Percentiles rank a stretch among this genome's conserved stretches.
These are phyloP conservation scores for Venturia pyrina DNA, from an alignment of 2,329 filamentous ascomycete species.

Conservation along the genomic window DNA sequence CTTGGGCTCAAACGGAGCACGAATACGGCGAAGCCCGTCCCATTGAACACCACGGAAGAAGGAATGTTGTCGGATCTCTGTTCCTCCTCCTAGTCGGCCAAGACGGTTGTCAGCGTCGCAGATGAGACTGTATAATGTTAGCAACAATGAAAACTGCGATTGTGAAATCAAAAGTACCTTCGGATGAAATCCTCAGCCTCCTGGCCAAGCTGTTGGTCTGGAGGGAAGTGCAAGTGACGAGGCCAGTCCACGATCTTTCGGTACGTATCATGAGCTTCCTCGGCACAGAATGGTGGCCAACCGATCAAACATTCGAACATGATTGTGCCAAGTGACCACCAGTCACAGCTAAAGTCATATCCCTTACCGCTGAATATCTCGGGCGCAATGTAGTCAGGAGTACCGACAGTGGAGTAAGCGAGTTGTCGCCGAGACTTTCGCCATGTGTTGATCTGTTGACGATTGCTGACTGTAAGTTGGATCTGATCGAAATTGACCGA, in stretches of 20 bases:
- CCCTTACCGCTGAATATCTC: constrained; percentile 97
- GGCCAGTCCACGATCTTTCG: constrained; percentile 99
- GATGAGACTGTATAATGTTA: constrained; percentile 55
- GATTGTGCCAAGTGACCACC: constrained; percentile 98
- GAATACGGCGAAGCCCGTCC: constrained; percentile 82
- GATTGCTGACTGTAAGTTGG: constrained; percentile 94
- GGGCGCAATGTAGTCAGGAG: constrained; percentile 95
- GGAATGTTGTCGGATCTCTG: constrained; percentile 84
- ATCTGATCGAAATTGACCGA: constrained; percentile 97
- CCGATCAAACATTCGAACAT: constrained; percentile 99
- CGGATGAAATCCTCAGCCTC: constrained; percentile 90
- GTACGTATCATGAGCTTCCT: constrained; percentile 95
- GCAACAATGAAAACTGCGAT: constrained; percentile 8
- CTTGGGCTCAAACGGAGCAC: constrained; percentile 91
- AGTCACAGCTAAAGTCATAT: constrained; percentile 95
- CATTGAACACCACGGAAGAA: constrained; percentile 98
- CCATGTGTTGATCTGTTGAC: constrained; percentile 98
- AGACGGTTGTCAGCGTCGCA: constrained; percentile 90
- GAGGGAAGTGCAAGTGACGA: constrained; percentile 89
- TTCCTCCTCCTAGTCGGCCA: constrained; percentile 68
- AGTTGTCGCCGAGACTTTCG: constrained; percentile 88
- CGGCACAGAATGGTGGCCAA: constrained; percentile 97
- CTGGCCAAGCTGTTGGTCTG: constrained; percentile 77
- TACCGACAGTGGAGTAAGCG: constrained; percentile 97
- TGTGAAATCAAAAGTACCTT: constrained; percentile 49